These are phyloP conservation scores for Emericellopsis terricola DNA, from an alignment of 495 filamentous ascomycete genomes.

Conservation along the genomic window DNA sequence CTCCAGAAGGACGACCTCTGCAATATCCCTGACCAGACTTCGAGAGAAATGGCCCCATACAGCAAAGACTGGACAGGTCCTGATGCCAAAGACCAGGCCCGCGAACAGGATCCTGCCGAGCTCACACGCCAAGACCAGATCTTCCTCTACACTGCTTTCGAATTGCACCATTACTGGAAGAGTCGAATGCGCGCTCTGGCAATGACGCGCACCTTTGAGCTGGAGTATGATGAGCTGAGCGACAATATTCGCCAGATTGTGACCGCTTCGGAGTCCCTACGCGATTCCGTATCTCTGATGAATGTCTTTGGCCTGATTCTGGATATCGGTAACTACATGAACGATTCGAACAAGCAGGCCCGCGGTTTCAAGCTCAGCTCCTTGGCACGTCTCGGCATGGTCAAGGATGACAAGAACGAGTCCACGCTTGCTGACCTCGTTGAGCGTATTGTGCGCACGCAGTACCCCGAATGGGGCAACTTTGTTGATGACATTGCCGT, in stretches of 20 bases:
- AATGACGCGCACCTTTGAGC: slow-evolving; percentile 69
- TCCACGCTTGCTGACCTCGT: slow-evolving; percentile 90
- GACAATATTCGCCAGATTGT: slow-evolving; percentile 68
- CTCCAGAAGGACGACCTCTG: slow-evolving; percentile 82
- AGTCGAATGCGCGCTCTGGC: slow-evolving; percentile 80
- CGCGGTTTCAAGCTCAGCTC: slow-evolving; percentile 95
- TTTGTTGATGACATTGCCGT: slow-evolving; percentile 75
- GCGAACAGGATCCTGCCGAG: slow-evolving; percentile 77
- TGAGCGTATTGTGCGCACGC: slow-evolving; percentile 90
- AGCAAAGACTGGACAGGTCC: slow-evolving; percentile 92
- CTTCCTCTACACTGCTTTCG: slow-evolving; percentile 81
- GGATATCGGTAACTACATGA: slow-evolving; percentile 99
- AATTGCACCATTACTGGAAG: slow-evolving; percentile 98
- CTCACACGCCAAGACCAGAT: slow-evolving; percentile 91
- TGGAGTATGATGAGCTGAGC: slow-evolving; percentile 82
- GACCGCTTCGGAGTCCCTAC: slow-evolving; percentile 66
- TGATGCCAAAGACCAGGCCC: slow-evolving; percentile 55
- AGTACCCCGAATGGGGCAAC: slow-evolving; percentile 88
- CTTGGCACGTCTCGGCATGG: slow-evolving; percentile 85
- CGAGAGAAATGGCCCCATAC: slow-evolving; percentile 86
- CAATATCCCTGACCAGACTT: slow-evolving; percentile 73
- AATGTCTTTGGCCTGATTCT: slow-evolving; percentile 91
- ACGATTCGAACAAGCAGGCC: slow-evolving; percentile 95
- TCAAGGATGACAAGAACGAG: slow-evolving; percentile 98
- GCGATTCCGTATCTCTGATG: slow-evolving; percentile 83